A percentile compares a stretch with the other conserved stretches of the same genome.
Conservation (phyloP, 768 basidiomycete species). For the Suillus fuscotomentosus region DNA sequence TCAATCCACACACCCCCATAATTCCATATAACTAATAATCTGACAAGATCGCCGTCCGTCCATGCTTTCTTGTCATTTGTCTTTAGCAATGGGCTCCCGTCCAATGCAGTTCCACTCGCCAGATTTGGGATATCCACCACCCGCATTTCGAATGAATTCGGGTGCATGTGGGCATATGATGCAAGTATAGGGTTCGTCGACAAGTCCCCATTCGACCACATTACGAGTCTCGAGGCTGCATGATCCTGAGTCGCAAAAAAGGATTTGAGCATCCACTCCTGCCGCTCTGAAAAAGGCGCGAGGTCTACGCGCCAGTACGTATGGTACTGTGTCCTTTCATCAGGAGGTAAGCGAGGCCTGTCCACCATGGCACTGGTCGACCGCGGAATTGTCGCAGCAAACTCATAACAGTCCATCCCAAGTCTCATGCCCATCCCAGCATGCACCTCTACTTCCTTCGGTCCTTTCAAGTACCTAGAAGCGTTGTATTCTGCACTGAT, state of each 20-base stretch:
- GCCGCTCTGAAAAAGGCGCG: conserved; percentile 73
- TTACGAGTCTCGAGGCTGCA: conserved; percentile 57
- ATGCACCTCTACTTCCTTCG: conserved; percentile 68
- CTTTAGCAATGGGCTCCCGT: conserved; percentile 59
- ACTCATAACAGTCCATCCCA: conserved; percentile 91
- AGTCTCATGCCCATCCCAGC: conserved; percentile 76
- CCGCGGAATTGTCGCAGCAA: conserved; percentile 75
- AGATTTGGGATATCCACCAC: conserved; percentile 65
- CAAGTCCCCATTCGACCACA: conserved; percentile 93
- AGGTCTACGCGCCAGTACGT: conserved; percentile 95
- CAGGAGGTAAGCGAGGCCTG: conserved; percentile 19
- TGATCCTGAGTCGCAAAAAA: conserved; percentile 92
- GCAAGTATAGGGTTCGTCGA: conserved; percentile 52
- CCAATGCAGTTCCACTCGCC: conserved; percentile 75
- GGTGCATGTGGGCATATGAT: conserved; percentile 59
- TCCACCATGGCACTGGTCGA: conserved; percentile 5
- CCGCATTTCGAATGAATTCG: conserved; percentile 68
- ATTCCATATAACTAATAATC: conserved; percentile 84
- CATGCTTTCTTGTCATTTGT: conserved; percentile 79
- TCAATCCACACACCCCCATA: conserved; percentile 96
- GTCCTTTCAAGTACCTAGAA: conserved; percentile 59
- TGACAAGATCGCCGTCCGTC: conserved; percentile 93
- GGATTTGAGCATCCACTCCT: conserved; percentile 89
- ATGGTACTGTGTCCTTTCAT: conserved; percentile 70
- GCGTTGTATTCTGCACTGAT: conserved; percentile 70